Evolutionary conservation across 768 basidiomycete species (phyloP).

Genomic region (Auriscalpium vulgare): DNA sequence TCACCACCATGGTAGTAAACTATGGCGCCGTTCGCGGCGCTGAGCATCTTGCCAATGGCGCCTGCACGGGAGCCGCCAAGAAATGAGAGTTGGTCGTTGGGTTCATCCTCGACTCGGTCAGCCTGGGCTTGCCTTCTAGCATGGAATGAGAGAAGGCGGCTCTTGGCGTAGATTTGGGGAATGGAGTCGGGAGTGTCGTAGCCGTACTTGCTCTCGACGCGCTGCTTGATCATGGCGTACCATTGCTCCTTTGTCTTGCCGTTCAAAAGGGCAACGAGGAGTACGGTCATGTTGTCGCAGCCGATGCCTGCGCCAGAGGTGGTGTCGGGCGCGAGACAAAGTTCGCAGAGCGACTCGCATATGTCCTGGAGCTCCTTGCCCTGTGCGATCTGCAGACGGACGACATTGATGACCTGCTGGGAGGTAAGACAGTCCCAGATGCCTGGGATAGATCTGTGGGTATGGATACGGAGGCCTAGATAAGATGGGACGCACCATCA

Average conservation of each 20-base stretch:
- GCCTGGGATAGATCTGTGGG: slow-evolving; percentile 37
- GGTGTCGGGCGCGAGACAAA: slow-evolving; percentile 91
- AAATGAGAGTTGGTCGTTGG: slow-evolving; percentile 4
- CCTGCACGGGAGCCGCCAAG: background rate
- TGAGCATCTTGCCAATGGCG: background rate
- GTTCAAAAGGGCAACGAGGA: slow-evolving; percentile 81
- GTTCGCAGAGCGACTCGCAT: slow-evolving; percentile 82
- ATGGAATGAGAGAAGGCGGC: slow-evolving; percentile 55
- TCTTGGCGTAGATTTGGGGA: slow-evolving; percentile 69
- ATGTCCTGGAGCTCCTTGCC: slow-evolving; percentile 77
- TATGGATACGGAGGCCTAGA: slow-evolving; percentile 5
- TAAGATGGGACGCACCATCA: slow-evolving; percentile 55
- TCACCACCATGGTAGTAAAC: slow-evolving; percentile 25
- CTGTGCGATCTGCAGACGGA: slow-evolving; percentile 74
- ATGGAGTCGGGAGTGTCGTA: slow-evolving; percentile 68
- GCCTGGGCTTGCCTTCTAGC: slow-evolving; percentile 53
- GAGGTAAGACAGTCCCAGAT: slow-evolving; percentile 98
- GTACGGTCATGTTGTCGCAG: slow-evolving; percentile 98
- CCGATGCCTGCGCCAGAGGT: slow-evolving; percentile 88
- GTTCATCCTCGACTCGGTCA: slow-evolving; percentile 28
- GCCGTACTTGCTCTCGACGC: slow-evolving; percentile 70
- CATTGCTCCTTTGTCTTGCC: slow-evolving; percentile 88
- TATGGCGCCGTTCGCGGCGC: background rate
- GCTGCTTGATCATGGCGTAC: slow-evolving; percentile 82
- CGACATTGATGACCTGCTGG: slow-evolving; percentile 86